phyloP scores from a whole-genome alignment of 176 grass and related monocot genomes.

The Musa acuminata region DNA sequence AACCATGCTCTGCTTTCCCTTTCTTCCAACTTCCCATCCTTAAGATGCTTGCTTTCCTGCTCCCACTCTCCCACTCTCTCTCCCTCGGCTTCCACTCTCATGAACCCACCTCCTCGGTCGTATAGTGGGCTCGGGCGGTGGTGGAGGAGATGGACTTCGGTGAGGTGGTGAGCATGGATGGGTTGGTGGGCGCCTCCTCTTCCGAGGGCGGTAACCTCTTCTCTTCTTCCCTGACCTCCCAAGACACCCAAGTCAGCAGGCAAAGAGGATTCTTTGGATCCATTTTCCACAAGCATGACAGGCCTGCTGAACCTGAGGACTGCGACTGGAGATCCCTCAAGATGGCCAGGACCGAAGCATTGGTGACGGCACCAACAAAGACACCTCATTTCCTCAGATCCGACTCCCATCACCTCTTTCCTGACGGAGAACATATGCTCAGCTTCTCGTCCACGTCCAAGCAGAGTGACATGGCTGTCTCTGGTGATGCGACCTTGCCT shows the following conservation, averaged over 20 bases:
- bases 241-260: neutral
- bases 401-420: conserved; percentile 2
- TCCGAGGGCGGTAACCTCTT: neutral
- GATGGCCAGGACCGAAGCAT: conserved; percentile 36
- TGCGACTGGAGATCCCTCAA: conserved; percentile 35
- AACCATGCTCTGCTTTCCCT: neutral
- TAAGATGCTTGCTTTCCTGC: conserved; percentile 1
- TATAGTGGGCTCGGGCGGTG: neutral
- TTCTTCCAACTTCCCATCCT: too few relatives aligned
- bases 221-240: neutral
- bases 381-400: conserved; percentile 31
- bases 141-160: neutral
- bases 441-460: conserved; percentile 56
- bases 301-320: conserved; percentile 36
- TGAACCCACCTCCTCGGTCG: neutral
- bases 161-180: neutral
- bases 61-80: neutral
- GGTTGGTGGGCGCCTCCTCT: neutral
- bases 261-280: conserved; percentile 41
- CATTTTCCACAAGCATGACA: conserved; percentile 53
- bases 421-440: conserved; percentile 70
- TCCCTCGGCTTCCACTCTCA: neutral
- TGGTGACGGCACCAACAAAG: conserved; percentile 35
- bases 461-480: neutral
- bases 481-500: conserved; percentile 35